A percentile compares a stretch with the other conserved stretches of the same genome.
Conservation (phyloP, 305 asterid genomes). For the Caryopteris hybrid region DNA sequence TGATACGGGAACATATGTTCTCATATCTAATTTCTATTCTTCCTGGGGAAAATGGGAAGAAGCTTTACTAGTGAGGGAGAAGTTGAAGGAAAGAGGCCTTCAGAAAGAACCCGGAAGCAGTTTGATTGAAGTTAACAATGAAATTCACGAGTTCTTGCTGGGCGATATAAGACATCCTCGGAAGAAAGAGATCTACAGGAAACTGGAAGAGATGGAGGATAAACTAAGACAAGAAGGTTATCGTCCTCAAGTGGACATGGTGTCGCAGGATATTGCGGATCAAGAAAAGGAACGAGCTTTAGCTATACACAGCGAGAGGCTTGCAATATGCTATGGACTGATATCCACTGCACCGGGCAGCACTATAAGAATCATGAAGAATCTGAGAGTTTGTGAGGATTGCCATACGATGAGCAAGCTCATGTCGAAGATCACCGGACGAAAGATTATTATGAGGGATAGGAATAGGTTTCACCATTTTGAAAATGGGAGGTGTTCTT, state of each 20-base stretch:
- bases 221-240: slow-evolving; percentile 36
- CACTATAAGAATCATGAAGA: slow-evolving; percentile 40
- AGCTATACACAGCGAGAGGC: slow-evolving; percentile 54
- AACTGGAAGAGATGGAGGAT: slow-evolving; percentile 31
- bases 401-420: slow-evolving; percentile 49
- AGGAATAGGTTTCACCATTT: slow-evolving; percentile 55
- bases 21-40: slow-evolving; percentile 44
- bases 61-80: slow-evolving; percentile 28
- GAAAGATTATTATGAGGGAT: slow-evolving; percentile 40
- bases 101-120: slow-evolving; percentile 60
- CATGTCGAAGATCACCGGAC: slow-evolving; percentile 28
- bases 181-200: slow-evolving; percentile 40
- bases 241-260: slow-evolving; percentile 30
- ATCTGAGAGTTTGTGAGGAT: slow-evolving; percentile 51
- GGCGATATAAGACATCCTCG: slow-evolving; percentile 50
- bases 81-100: slow-evolving; percentile 35
- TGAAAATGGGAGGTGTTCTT: slow-evolving; percentile 46
- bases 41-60: slow-evolving; percentile 40
- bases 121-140: slow-evolving; percentile 36
- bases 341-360: slow-evolving; percentile 28
- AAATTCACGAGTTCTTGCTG: slow-evolving; percentile 46
- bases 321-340: slow-evolving; percentile 50
- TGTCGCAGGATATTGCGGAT: slow-evolving; percentile 39
- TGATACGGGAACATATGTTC: slow-evolving; percentile 35
- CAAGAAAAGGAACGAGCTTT: slow-evolving; percentile 39